Percentiles rank a stretch among this genome's conserved stretches.
These are phyloP conservation scores for Leccinum pachyderme DNA, from an alignment of 1,284 basidiomycete genomes.

Conservation along the genomic window DNA sequence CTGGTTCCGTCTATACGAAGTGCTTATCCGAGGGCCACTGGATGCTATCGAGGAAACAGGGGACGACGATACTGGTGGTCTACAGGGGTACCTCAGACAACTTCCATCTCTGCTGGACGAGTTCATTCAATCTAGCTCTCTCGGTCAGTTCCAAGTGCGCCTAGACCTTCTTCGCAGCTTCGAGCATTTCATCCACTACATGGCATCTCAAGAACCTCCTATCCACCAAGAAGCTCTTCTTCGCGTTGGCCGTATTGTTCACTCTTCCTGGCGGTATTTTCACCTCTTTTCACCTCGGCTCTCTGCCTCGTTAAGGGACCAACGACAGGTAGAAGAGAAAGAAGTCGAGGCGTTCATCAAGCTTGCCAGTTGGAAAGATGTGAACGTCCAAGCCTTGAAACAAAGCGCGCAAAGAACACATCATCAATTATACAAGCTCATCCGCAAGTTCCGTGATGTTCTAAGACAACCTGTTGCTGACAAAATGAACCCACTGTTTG, in stretches of 20 bases:
- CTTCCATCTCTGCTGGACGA: conserved; percentile 81
- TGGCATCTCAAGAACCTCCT: conserved; percentile 20
- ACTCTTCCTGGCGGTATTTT: conserved; percentile 69
- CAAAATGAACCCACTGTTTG: conserved; percentile 40
- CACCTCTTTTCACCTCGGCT: conserved; percentile 59
- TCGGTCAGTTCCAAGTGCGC: conserved; percentile 81
- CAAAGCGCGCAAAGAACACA: conserved; percentile 92
- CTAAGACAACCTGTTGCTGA: conserved; percentile 70
- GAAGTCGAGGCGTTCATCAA: conserved; percentile 88
- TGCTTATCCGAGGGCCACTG: conserved; percentile 65
- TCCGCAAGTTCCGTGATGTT: conserved; percentile 90
- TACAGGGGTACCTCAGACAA: conserved; percentile 59
- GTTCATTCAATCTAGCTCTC: conserved; percentile 74
- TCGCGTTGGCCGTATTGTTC: conserved; percentile 64
- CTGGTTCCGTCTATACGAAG: conserved; percentile 94
- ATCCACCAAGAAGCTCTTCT: conserved; percentile 35
- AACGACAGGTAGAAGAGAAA: conserved; percentile 71
- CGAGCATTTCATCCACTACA: conserved; percentile 43
- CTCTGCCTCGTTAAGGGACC: conserved; percentile 49
- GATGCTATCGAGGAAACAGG: conserved; percentile 43
- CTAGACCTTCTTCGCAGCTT: conserved; percentile 75
- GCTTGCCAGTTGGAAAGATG: conserved; percentile 97
- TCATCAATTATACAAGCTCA: conserved; percentile 86
- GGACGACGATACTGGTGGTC: conserved; percentile 32
- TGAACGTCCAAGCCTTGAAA: conserved; percentile 93